These are phyloP conservation scores for Gamsiella multidivaricata DNA, from an alignment of 192 early-diverging fungal species.

Conservation along the genomic window DNA sequence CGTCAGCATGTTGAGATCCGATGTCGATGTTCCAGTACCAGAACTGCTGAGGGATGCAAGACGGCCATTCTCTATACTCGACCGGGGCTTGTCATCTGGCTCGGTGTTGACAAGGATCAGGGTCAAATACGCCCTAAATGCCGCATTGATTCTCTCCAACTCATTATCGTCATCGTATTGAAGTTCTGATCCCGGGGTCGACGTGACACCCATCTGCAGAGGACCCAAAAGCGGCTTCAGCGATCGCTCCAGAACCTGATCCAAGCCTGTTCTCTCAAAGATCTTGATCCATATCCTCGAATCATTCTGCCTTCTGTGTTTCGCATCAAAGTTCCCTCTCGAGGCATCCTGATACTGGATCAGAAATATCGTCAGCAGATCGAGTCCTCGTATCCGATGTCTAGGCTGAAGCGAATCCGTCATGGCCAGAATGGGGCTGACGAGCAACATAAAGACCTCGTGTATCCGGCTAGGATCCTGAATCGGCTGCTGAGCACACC, in stretches of 20 bases:
- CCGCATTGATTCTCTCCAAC: constrained; percentile 17
- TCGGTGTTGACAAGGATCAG: constrained; percentile 44
- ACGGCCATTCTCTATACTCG: too few relatives aligned
- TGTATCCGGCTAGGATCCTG: constrained; percentile 25
- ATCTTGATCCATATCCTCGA: constrained; percentile 50
- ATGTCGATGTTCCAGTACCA: neutral
- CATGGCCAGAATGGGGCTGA: constrained; percentile 33
- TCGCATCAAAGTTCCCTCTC: neutral
- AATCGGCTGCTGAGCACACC: constrained; percentile 45
- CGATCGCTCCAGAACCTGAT: constrained; percentile 29
- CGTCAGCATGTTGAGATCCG: neutral
- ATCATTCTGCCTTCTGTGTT: neutral
- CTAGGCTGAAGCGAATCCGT: constrained; percentile 11
- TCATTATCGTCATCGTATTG: neutral
- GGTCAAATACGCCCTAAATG: constrained; percentile 43
- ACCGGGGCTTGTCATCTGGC: too few relatives aligned
- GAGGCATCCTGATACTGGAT: constrained; percentile 8
- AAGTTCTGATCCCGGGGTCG: neutral
- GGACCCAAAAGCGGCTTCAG: constrained; percentile 29
- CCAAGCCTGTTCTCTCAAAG: constrained; percentile 41
- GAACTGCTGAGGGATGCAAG: neutral
- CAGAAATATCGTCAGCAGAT: constrained; percentile 31
- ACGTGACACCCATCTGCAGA: constrained; percentile 4
- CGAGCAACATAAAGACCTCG: constrained; percentile 42
- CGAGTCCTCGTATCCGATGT: constrained; percentile 25